Evolutionary conservation across 2,329 filamentous ascomycete species (phyloP).

Genomic region (Pestalotiopsis fici): DNA sequence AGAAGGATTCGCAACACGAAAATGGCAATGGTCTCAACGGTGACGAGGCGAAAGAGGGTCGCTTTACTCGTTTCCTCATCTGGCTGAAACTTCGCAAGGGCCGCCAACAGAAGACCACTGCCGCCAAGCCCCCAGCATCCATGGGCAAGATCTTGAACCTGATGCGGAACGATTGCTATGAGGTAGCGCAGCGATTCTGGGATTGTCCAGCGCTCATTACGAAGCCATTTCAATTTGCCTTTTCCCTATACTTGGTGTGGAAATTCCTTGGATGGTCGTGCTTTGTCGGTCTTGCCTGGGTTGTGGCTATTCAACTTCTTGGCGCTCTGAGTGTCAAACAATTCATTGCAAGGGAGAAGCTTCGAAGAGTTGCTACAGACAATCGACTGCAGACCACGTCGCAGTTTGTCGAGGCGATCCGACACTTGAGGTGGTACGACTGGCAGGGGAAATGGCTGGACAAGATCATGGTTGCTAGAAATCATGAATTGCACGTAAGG

Average conservation of each 20-base stretch:
- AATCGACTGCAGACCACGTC: constrained; percentile 76
- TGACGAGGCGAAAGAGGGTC: constrained; percentile 20
- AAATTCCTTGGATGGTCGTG: constrained; percentile 79
- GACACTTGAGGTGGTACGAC: constrained; percentile 79
- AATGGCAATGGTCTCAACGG: constrained; percentile 20
- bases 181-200: constrained; percentile 84
- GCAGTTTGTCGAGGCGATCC: constrained; percentile 84
- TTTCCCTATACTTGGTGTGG: constrained; percentile 76
- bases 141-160: constrained; percentile 91
- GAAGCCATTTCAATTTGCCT: constrained; percentile 73
- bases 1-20: constrained; percentile 17
- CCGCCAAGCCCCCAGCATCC: constrained; percentile 62
- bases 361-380: constrained; percentile 75
- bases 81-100: constrained; percentile 24
- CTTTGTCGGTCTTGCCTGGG: constrained; percentile 70
- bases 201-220: constrained; percentile 77
- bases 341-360: constrained; percentile 68
- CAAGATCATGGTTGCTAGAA: constrained; percentile 67
- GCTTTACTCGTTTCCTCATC: constrained; percentile 25
- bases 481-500: constrained; percentile 66
- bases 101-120: constrained; percentile 22
- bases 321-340: constrained; percentile 69
- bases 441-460: constrained; percentile 78
- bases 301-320: constrained; percentile 67
- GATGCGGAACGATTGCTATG: constrained; percentile 80